Evolutionary conservation across 495 filamentous ascomycete genomes (phyloP).

Genomic region (Paragyromitra xinjiangensis): DNA sequence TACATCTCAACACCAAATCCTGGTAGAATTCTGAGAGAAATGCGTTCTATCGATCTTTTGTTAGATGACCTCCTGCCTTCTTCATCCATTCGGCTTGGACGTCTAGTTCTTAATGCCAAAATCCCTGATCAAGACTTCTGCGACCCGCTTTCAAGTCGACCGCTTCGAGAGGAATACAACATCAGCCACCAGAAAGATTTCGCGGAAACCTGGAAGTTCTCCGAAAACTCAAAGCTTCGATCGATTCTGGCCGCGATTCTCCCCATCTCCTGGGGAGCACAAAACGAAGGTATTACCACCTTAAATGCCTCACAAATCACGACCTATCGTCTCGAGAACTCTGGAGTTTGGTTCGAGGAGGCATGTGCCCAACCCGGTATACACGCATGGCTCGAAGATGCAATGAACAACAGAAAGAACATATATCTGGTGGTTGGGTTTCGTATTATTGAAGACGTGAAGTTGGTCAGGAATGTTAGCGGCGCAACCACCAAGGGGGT

Average conservation of each 20-base stretch:
- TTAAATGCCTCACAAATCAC: slow-evolving; percentile 5
- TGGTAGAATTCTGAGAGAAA: background rate
- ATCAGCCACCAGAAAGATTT: slow-evolving; percentile 5
- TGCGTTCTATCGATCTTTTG: background rate
- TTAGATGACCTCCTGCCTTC: background rate
- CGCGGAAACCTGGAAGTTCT: slow-evolving; percentile 10
- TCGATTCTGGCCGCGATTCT: slow-evolving; percentile 12
- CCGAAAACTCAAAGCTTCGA: slow-evolving; percentile 25
- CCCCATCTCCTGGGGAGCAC: slow-evolving; percentile 10
- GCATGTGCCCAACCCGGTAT: slow-evolving; percentile 4
- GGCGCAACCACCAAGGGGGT: background rate
- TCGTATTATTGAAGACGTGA: slow-evolving; percentile 12
- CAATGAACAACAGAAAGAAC: background rate
- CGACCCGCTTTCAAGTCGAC: slow-evolving; percentile 9
- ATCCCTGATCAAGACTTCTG: slow-evolving; percentile 34
- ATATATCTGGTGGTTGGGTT: slow-evolving; percentile 34
- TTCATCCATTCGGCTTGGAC: slow-evolving; percentile 33
- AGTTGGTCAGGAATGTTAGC: background rate
- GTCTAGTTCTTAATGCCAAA: slow-evolving; percentile 32
- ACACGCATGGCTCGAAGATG: slow-evolving; percentile 9
- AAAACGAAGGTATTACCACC: background rate
- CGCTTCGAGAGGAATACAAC: background rate
- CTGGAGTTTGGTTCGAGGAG: slow-evolving; percentile 21
- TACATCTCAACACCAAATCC: background rate
- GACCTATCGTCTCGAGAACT: slow-evolving; percentile 19